These are phyloP conservation scores for Linanthus parryae DNA, from an alignment of 148 eudicot species.

Conservation along the genomic window DNA sequence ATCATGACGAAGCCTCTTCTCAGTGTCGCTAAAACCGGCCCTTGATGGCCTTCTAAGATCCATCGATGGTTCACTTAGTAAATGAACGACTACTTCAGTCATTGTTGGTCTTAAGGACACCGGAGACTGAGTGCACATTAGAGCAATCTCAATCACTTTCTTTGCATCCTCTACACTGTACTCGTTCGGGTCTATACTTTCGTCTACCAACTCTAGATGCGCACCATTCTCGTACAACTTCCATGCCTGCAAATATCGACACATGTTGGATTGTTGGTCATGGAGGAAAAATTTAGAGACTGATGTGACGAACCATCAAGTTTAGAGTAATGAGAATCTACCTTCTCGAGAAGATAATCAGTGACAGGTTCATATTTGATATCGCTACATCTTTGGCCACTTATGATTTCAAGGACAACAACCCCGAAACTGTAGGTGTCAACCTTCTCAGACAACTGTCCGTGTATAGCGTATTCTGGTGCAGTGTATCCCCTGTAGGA, in stretches of 20 bases:
- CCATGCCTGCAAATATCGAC: slow-evolving; percentile 27
- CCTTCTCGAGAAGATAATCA: slow-evolving; percentile 36
- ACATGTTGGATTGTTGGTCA: neutral
- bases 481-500: slow-evolving; percentile 35
- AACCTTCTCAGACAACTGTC: slow-evolving; percentile 41
- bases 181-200: slow-evolving; percentile 19
- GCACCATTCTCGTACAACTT: slow-evolving; percentile 20
- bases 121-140: slow-evolving; percentile 38
- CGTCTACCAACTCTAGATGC: slow-evolving; percentile 29
- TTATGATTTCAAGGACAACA: slow-evolving; percentile 35
- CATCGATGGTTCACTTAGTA: slow-evolving; percentile 19
- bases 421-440: slow-evolving; percentile 39
- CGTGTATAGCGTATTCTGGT: slow-evolving; percentile 44
- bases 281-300: neutral
- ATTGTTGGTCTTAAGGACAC: slow-evolving; percentile 36
- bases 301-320: neutral
- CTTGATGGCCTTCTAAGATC: slow-evolving; percentile 13
- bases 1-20: slow-evolving; percentile 11
- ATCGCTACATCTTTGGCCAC: slow-evolving; percentile 32
- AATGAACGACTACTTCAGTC: slow-evolving; percentile 35
- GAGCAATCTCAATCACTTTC: slow-evolving; percentile 32
- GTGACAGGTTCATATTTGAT: slow-evolving; percentile 3
- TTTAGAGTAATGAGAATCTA: neutral
- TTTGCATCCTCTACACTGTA: slow-evolving; percentile 21
- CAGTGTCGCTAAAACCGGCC: slow-evolving; percentile 12